These are phyloP conservation scores for Monosporozyma yasuniensis DNA, from an alignment of 805 yeast genomes.

Conservation along the genomic window DNA sequence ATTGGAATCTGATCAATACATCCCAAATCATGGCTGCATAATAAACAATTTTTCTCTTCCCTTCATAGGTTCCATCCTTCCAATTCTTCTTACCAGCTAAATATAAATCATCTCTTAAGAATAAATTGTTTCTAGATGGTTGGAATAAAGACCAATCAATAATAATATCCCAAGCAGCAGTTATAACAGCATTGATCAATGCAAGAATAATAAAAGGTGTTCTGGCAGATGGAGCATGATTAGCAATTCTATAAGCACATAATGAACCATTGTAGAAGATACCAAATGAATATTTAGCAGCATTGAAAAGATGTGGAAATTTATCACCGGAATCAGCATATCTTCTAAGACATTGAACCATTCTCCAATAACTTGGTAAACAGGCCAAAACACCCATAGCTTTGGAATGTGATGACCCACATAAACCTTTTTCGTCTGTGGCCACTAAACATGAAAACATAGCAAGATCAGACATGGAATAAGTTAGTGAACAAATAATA, in stretches of 20 bases:
- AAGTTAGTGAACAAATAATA: constrained; percentile 78
- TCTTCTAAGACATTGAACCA: constrained; percentile 84
- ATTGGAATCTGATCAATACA: constrained; percentile 71
- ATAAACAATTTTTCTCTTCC: constrained; percentile 39
- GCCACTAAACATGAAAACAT: constrained; percentile 75
- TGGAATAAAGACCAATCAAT: constrained; percentile 96
- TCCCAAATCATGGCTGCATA: constrained; percentile 69
- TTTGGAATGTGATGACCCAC: constrained; percentile 75
- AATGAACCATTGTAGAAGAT: constrained; percentile 61
- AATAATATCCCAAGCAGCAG: constrained; percentile 78
- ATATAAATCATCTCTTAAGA: constrained; percentile 65
- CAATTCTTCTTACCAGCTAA: constrained; percentile 38
- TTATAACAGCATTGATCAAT: constrained; percentile 55
- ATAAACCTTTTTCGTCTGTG: constrained; percentile 41
- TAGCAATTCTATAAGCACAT: constrained; percentile 58
- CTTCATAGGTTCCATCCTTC: constrained; percentile 27
- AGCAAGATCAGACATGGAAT: constrained; percentile 76
- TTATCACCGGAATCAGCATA: constrained; percentile 87
- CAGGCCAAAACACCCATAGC: constrained; percentile 76
- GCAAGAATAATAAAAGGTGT: constrained; percentile 69
- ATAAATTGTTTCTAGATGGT: constrained; percentile 40
- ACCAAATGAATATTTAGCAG: constrained; percentile 62
- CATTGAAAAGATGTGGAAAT: constrained; percentile 93
- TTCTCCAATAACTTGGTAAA: constrained; percentile 84
- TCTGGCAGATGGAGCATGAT: constrained; percentile 30